Evolutionary conservation across 495 filamentous ascomycete genomes (phyloP).

Genomic region (Aspergillus olivimuriae): DNA sequence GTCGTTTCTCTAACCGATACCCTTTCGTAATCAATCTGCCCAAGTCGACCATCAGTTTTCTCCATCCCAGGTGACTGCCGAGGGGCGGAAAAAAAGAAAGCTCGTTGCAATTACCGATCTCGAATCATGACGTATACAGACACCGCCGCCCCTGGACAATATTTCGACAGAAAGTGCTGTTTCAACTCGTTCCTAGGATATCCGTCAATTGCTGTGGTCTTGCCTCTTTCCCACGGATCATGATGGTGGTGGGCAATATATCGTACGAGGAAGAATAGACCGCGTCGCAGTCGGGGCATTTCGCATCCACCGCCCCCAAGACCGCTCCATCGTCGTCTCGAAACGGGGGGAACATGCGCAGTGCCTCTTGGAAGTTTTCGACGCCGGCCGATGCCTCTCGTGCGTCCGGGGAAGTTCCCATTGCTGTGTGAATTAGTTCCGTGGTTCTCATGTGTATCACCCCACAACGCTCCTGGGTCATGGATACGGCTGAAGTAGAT

Average conservation of each 20-base stretch:
- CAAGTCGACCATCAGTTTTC: background rate
- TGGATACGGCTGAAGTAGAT: too few species aligned
- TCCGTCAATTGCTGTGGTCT: background rate
- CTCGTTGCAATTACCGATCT: slow-evolving; percentile 17
- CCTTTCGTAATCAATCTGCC: slow-evolving; percentile 26
- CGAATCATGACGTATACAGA: slow-evolving; percentile 28
- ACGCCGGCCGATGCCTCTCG: slow-evolving; percentile 11
- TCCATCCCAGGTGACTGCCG: too few species aligned
- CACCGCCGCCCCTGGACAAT: slow-evolving; percentile 22
- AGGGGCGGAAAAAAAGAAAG: background rate
- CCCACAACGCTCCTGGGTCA: too few species aligned
- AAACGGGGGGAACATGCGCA: slow-evolving; percentile 23
- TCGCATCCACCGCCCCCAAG: slow-evolving; percentile 18
- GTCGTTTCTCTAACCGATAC: slow-evolving; percentile 25
- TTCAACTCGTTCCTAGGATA: slow-evolving; percentile 18
- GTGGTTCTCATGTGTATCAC: background rate
- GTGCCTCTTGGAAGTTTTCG: slow-evolving; percentile 22
- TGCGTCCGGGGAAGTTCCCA: slow-evolving; percentile 4
- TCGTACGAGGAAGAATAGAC: slow-evolving; percentile 22
- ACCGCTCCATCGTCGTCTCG: slow-evolving; percentile 19
- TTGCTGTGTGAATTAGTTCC: background rate
- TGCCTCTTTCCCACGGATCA: too few species aligned
- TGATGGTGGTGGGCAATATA: slow-evolving; percentile 1
- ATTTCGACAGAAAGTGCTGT: slow-evolving; percentile 23
- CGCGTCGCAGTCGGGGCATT: slow-evolving; percentile 26